Base-by-base conservation (phyloP, 345 rosid species). In the Populus nigra region DNA sequence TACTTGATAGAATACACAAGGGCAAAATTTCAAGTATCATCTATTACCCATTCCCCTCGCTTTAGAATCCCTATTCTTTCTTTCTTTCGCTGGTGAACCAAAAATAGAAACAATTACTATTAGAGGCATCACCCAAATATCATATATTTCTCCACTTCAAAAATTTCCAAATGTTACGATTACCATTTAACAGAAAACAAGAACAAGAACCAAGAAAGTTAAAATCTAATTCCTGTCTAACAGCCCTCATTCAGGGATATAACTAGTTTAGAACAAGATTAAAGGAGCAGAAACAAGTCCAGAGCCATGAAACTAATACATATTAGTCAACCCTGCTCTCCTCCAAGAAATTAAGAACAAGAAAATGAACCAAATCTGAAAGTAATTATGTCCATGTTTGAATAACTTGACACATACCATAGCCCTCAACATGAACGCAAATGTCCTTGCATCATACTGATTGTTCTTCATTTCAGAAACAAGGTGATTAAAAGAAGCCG, bases 391-490 rank as follows among this genome's bases (percentile, higher is more conserved):
- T 49, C 23, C 38, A 18, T 17, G 36, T 23, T 13, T 41, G 13
- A 76, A 57, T 71, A 53, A 76, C 9, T 33, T n/a, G n/a, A 33
- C 65, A 65, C 86, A 20, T 90, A 96, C 99, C 99, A 90, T 94
- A 80, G 94, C 99, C 82, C 91, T 91, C 72, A 94, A 80, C 68
- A 83, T 86, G 73, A 96, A 82, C 69, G 92, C 97, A 73, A 94
- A 92, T 29, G 94, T 90, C 87, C 82, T 89, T 80, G 98, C 98
- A 82, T 96, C 99, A 81, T 96, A 90, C 61, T 90, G 95, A 81
- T 83, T 88, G 85, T 80, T 88, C 89, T 91, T 91, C 94, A 94
- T 90, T 78, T 94, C 98, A 70, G 88, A 86, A 77, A 96, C 89
- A 83, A 96, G 99, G 72, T 96, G 89, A 78, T 75, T 83, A 84